These are phyloP conservation scores for Hansenula sp. DNA, from an alignment of 1,139 yeast species.

Conservation along the genomic window DNA sequence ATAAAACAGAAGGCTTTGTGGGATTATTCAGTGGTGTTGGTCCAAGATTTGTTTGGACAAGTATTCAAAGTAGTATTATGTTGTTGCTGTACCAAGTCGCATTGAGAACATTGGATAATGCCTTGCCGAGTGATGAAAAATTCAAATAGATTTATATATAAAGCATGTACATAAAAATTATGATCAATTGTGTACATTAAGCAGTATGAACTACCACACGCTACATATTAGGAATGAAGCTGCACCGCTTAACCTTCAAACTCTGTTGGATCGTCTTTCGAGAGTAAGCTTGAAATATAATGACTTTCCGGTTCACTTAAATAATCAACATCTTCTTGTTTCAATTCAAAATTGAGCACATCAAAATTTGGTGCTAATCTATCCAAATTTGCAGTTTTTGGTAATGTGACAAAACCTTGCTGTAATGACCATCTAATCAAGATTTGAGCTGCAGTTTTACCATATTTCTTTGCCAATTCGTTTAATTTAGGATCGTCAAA, in stretches of 20 bases:
- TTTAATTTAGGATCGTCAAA: slow-evolving; percentile 45
- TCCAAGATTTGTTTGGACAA: slow-evolving; percentile 95
- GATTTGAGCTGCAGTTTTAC: slow-evolving; percentile 37
- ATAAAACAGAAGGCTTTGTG: slow-evolving; percentile 66
- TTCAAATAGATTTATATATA: not conserved
- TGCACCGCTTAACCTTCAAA: not conserved
- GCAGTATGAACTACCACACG: too few species aligned
- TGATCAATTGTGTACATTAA: too few species aligned
- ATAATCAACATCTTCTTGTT: not conserved
- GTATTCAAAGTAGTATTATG: slow-evolving; percentile 94
- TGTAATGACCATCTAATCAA: slow-evolving; percentile 49
- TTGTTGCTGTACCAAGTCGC: slow-evolving; percentile 71
- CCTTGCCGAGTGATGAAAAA: slow-evolving; percentile 1
- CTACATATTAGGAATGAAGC: too few species aligned
- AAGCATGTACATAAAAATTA: not conserved
- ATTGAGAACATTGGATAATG: slow-evolving; percentile 26
- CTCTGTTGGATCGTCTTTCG: not conserved
- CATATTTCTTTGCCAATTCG: slow-evolving; percentile 31
- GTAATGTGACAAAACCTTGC: slow-evolving; percentile 68
- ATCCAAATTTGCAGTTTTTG: slow-evolving; percentile 53
- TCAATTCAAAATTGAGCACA: slow-evolving; percentile 46
- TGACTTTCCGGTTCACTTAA: not conserved
- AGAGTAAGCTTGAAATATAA: not conserved
- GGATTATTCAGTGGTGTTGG: slow-evolving; percentile 95
- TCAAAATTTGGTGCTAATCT: slow-evolving; percentile 45